Conservation (phyloP, 164 flowering plant species). For the Liquidambar formosana region DNA sequence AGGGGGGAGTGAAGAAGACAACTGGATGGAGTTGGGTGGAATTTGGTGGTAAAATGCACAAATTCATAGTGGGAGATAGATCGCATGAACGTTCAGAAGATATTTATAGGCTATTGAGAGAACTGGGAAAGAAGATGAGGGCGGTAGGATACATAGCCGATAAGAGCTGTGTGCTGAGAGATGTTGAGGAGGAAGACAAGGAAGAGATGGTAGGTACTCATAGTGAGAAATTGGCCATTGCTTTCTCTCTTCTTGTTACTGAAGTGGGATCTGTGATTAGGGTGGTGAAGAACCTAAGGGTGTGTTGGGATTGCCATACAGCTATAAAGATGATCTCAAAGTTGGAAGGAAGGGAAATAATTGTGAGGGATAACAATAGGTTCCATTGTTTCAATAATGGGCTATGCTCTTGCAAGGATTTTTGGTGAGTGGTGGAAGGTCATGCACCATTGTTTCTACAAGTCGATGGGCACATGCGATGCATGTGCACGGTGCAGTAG, state of each 20-base stretch:
- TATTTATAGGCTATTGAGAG: conserved; percentile 42
- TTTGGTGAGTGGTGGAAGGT: conserved; percentile 34
- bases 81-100: conserved; percentile 45
- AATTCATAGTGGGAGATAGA: conserved; percentile 61
- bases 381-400: conserved; percentile 61
- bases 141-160: conserved; percentile 53
- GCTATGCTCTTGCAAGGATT: conserved; percentile 61
- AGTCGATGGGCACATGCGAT: too few relatives aligned
- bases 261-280: conserved; percentile 44
- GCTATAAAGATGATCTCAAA: conserved; percentile 59
- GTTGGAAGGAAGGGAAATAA: conserved; percentile 57
- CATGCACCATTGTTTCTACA: too few relatives aligned
- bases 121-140: conserved; percentile 48
- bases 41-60: conserved; percentile 45
- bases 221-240: conserved; percentile 74
- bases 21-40: conserved; percentile 74
- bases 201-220: conserved; percentile 71
- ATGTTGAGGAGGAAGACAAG: conserved; percentile 79
- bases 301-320: conserved; percentile 66
- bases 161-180: conserved; percentile 54
- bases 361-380: conserved; percentile 69
- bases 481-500: too few relatives aligned
- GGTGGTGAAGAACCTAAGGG: conserved; percentile 71
- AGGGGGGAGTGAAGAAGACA: conserved; percentile 46
- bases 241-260: conserved; percentile 53